Percentiles rank a stretch among this genome's conserved stretches.
These are phyloP conservation scores for Penicillium dipodomyicola DNA, from an alignment of 495 filamentous ascomycete species.

Conservation along the genomic window DNA sequence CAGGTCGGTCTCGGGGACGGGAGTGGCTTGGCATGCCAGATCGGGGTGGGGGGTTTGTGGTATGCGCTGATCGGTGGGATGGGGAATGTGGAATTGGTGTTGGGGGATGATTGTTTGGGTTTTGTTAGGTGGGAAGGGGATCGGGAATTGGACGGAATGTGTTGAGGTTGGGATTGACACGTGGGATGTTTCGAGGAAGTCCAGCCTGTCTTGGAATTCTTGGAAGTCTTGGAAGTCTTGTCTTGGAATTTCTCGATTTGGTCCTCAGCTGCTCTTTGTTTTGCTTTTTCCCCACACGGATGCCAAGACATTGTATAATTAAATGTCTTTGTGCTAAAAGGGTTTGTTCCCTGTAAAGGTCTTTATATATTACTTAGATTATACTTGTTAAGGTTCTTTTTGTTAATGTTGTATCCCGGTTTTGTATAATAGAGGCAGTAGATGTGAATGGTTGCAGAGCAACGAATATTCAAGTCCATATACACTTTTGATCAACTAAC, in stretches of 20 bases:
- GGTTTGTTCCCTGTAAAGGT: no score
- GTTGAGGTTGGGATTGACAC: background rate
- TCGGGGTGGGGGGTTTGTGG: background rate
- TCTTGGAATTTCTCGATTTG: background rate
- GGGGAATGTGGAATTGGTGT: conserved; percentile 8
- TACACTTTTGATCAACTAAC: no score
- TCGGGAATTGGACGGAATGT: conserved; percentile 1
- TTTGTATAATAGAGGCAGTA: no score
- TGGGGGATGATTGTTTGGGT: background rate
- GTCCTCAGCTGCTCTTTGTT: conserved; percentile 14
- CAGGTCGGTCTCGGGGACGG: conserved; percentile 41
- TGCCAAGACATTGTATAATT: background rate
- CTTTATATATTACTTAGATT: no score
- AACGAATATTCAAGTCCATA: no score
- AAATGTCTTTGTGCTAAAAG: no score
- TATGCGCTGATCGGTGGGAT: background rate
- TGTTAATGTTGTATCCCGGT: no score
- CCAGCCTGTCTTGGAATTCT: background rate
- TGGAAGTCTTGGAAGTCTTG: background rate
- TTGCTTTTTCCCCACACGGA: conserved; percentile 28
- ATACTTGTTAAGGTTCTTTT: no score
- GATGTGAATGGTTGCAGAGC: no score
- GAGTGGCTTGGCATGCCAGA: conserved; percentile 42
- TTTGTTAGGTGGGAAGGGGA: background rate
- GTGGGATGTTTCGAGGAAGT: background rate